Base-by-base conservation (phyloP, 1,284 basidiomycete species). In the Sphaerobolus stellatus region DNA sequence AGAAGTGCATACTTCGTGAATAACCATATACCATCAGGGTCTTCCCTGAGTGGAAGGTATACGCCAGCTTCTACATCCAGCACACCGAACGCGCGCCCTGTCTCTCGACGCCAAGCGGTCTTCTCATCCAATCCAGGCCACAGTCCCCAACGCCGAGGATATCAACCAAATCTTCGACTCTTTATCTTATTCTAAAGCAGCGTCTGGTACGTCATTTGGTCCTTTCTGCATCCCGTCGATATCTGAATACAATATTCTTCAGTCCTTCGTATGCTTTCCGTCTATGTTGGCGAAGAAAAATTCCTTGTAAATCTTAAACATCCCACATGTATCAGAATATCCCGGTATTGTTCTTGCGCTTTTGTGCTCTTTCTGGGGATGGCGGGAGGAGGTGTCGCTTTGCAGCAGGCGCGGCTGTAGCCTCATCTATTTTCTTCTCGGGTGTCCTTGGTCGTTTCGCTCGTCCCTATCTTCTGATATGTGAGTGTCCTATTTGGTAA, bases 71-170 rank as follows among this genome's bases (percentile, higher is more conserved):
- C 66, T 84, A 90, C 59, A 77, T 77, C 13, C 69, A 72, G 18
- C 78, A 84, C 64, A 72, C 88, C 71, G 88, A 33, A 77, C 78
- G 58, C 68, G 73, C 28, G 94, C 95, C 14, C 79, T 97, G 31
- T 75, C 77, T 33, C 81, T 98, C 54, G 96, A 99, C 66, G 84
- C 91, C 9, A 93, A 95, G 69, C 76, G 90, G 16, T 96, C 94
- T 13, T 95, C 92, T 29, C 96, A 99, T 71, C 91, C 95, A 1
- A 93, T 99, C 65, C 94, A 99, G 71, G 92, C 97, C 22, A 88
- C 89, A 8, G 93, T 90, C 65, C 90, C 91, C 0, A 90, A 95
- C 67, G 88, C 91, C 13, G 88, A 90, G 65, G 83, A 90, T 67
- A 90, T 94, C 63, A 89, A 89, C 67, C 89, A 93, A 76, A 94